These are phyloP conservation scores for Nannizziopsis arthrosporioides DNA, from an alignment of 2,329 filamentous ascomycete genomes.

Conservation along the genomic window DNA sequence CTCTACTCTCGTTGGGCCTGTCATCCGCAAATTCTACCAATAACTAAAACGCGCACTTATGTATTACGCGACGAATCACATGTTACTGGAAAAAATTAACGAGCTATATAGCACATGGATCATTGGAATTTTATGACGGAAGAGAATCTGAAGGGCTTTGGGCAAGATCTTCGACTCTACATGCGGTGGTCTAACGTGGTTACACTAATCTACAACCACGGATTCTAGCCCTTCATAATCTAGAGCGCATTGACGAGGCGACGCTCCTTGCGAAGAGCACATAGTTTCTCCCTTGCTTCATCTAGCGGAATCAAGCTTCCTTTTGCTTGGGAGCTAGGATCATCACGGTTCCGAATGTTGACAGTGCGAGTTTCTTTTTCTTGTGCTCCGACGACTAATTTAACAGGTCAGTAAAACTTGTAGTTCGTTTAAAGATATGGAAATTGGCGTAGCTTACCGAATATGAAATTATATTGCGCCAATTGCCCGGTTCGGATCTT, in stretches of 20 bases:
- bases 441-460: constrained; percentile 27
- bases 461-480: constrained; percentile 42
- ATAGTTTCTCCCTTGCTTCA: constrained; percentile 45
- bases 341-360: constrained; percentile 54
- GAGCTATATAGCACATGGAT: too few relatives aligned
- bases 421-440: neutral
- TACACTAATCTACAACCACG: neutral
- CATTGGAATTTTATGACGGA: too few relatives aligned
- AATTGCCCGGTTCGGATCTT: constrained; percentile 41
- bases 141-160: too few relatives aligned
- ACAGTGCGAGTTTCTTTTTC: constrained; percentile 49
- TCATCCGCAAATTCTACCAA: too few relatives aligned
- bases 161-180: too few relatives aligned
- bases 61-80: too few relatives aligned
- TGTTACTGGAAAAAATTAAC: too few relatives aligned
- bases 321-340: constrained; percentile 50
- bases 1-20: too few relatives aligned
- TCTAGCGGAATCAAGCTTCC: constrained; percentile 51
- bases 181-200: neutral
- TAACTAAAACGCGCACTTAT: too few relatives aligned
- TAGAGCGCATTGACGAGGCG: constrained; percentile 34
- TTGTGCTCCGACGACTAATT: constrained; percentile 48
- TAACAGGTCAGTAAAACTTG: constrained; percentile 4
- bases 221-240: neutral
- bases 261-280: constrained; percentile 36